phyloP scores from a whole-genome alignment of 345 rosid genomes.

The Aquilaria malaccensis region DNA sequence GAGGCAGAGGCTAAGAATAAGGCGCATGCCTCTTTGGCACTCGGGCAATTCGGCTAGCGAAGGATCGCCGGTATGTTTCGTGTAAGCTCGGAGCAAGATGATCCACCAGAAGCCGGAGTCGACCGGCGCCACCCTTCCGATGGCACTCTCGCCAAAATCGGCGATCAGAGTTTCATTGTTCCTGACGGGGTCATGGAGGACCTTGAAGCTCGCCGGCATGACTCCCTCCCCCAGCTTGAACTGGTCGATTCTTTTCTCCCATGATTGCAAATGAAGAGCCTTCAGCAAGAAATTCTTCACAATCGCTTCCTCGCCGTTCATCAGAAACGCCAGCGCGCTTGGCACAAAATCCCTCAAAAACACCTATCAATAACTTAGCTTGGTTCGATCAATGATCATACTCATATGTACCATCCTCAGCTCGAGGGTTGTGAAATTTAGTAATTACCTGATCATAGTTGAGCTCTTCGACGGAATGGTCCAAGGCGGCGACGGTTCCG shows the following conservation, averaged over 20 bases:
- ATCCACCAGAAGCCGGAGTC: slow-evolving; percentile 96
- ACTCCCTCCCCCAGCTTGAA: slow-evolving; percentile 88
- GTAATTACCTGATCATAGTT: slow-evolving; percentile 42
- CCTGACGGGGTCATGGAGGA: slow-evolving; percentile 52
- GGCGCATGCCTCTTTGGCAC: slow-evolving; percentile 80
- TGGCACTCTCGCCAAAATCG: slow-evolving; percentile 85
- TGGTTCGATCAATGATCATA: no score
- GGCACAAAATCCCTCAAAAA: slow-evolving; percentile 87
- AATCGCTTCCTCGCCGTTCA: slow-evolving; percentile 80
- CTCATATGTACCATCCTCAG: no score
- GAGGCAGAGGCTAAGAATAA: slow-evolving; percentile 59
- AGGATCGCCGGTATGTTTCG: slow-evolving; percentile 68
- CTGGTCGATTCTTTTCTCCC: slow-evolving; percentile 72
- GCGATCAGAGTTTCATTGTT: slow-evolving; percentile 55
- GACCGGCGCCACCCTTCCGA: slow-evolving; percentile 90
- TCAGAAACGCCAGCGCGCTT: slow-evolving; percentile 73
- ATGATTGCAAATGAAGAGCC: slow-evolving; percentile 60
- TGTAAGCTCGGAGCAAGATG: slow-evolving; percentile 73
- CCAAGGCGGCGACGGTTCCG: slow-evolving; percentile 44
- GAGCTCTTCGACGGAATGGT: slow-evolving; percentile 38
- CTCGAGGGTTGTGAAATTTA: no score
- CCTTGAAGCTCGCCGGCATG: slow-evolving; percentile 91
- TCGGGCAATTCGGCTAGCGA: slow-evolving; percentile 66
- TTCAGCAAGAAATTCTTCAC: slow-evolving; percentile 73
- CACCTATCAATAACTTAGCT: slow-evolving; percentile 30